Evolutionary conservation across 805 yeast genomes (phyloP), one percentile per base, ranked within the genome.

Genomic region (Torulaspora gathmanii): DNA sequence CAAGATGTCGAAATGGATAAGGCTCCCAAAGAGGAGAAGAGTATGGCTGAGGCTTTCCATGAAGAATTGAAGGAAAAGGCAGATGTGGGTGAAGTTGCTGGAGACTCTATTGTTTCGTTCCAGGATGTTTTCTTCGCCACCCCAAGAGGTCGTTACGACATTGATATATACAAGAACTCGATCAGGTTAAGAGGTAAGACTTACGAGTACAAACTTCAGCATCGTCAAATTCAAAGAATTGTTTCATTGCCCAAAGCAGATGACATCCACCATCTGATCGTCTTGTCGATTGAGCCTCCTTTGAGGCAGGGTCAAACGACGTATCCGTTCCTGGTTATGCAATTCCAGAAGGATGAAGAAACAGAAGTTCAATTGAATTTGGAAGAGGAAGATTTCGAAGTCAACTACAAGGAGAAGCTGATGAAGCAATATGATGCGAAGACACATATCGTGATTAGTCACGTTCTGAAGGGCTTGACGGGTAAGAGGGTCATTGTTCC

Each of bases 101-200:
- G 98, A 31, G 95, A 90, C 53, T 93, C 96, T 7, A 84, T 93
- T 63, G 96, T 88, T 4, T 85, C 97, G 5, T 90, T 91, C 70
- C 79, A 85, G 40, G 98, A 91, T 58, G 80, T 90, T 3, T 74
- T 91, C 63, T 88, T 93, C 74, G 79, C 93, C 47, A 93, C 98
- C 1, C 99, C 99, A 58, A 83, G 99, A 76, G 99, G 99, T 53
- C 91, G 99, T 67, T 93, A 90, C 65, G 98, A 93, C 65, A 85
- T 93, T 57, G 97, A 91, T 67, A 83, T 93, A 82, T 93, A 86
- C 68, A 82, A 86, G 28, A 78, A 79, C 25, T 85, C 93, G 41
- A 78, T 93, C 67, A 81, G 98, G 62, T 75, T 93, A 42, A 81
- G 99, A 59, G 99, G 99, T 64, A 93, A 91, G 68, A 93, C 98